Evolutionary conservation across 805 yeast species (phyloP).

Genomic region (Ogataea ganodermae): DNA sequence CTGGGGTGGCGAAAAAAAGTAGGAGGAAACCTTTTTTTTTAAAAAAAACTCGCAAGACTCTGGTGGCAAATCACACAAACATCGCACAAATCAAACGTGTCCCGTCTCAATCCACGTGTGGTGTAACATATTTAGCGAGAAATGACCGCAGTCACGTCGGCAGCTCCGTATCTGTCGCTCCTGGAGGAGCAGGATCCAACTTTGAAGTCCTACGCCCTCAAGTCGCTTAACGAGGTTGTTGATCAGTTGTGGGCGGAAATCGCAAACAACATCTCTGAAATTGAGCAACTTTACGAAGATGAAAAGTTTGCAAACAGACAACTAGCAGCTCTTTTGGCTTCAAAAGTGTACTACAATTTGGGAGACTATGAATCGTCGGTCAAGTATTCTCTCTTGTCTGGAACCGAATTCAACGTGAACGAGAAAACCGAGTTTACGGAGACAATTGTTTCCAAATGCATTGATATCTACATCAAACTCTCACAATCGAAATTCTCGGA

Average conservation of each 20-base stretch:
- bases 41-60: background rate
- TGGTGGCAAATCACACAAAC: conserved; percentile 10
- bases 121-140: background rate
- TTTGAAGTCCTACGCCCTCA: conserved; percentile 81
- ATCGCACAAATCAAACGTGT: background rate
- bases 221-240: conserved; percentile 76
- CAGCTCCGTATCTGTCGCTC: conserved; percentile 90
- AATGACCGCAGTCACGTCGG: conserved; percentile 56
- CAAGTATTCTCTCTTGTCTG: conserved; percentile 84
- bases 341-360: conserved; percentile 86
- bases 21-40: background rate
- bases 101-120: background rate
- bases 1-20: conserved; percentile 15
- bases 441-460: conserved; percentile 91
- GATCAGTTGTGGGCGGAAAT: conserved; percentile 97
- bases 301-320: conserved; percentile 63
- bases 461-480: conserved; percentile 72
- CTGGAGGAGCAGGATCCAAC: conserved; percentile 77
- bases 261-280: conserved; percentile 82
- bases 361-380: conserved; percentile 94
- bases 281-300: conserved; percentile 92
- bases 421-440: conserved; percentile 85
- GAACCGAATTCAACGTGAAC: conserved; percentile 70
- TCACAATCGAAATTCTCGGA: conserved; percentile 52
- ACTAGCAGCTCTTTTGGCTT: conserved; percentile 88